Evolutionary conservation across 768 basidiomycete species (phyloP), one percentile per base, ranked within the genome.

Genomic region (Rubroboletus pulcherrimus): DNA sequence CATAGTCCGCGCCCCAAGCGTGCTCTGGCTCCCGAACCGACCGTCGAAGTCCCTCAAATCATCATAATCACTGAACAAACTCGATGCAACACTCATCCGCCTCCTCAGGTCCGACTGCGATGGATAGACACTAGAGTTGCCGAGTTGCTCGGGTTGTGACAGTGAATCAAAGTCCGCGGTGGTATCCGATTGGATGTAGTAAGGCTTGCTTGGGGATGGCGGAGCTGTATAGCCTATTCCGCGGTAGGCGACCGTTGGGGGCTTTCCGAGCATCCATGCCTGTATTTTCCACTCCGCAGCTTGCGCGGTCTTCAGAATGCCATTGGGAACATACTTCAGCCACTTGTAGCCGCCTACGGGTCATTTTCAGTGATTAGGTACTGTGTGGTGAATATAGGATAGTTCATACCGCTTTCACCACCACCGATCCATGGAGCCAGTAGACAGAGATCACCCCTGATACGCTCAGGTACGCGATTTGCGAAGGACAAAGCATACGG

Each of bases 241-340:
- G 63, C 91, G 82, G 64, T 86, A 93, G 1, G 88, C 79, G 40
- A 93, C 77, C 2, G 87, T 85, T 10, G 94, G 95, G 17, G 93
- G 91, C 65, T 98, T 98, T 60, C 96, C 97, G 31, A 99, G 82
- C 86, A 92, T 91, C 91, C 95, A 98, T 0, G 91, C 90, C 66
- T 97, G 93, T 43, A 98, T 78, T 71, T 89, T 93, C 94, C 94
- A 98, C 67, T 99, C 96, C 0, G 96, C 96, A 5, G 93, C 91
- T 70, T 96, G 94, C 0, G 94, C 96, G 0, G 94, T 94, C 75
- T 91, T 93, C 59, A 99, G 77, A 38, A 99, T 83, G 30, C 90
- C 86, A 57, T 90, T 91, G 1, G 96, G 96, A 7, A 99, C 90
- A 67, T 94, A 98, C 72, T 94, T 96, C 50, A 99, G 80, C 93